These are phyloP conservation scores for Mrakia blollopis DNA, from an alignment of 768 basidiomycete species.

Conservation along the genomic window DNA sequence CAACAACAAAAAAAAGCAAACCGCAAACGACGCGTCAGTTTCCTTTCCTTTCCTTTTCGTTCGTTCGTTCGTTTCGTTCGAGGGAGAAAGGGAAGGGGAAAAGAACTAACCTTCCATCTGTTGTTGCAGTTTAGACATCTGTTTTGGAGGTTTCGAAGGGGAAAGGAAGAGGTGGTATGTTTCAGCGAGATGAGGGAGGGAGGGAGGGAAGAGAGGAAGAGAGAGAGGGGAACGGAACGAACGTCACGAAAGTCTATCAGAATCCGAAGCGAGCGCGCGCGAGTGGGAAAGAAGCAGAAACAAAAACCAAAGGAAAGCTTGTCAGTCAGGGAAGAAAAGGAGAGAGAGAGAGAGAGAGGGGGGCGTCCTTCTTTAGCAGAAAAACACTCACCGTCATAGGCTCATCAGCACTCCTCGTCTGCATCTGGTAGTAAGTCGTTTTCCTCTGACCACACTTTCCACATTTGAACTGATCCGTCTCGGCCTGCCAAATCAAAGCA, in stretches of 20 bases:
- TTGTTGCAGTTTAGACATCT: slow-evolving; percentile 67
- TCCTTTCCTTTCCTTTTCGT: too few relatives aligned
- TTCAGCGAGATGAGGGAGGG: neutral
- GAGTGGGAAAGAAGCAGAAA: too few relatives aligned
- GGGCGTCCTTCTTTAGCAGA: too few relatives aligned
- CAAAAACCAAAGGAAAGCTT: neutral
- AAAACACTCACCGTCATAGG: slow-evolving; percentile 96
- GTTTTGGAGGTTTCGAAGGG: slow-evolving; percentile 15
- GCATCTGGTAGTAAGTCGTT: slow-evolving; percentile 85
- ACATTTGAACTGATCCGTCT: slow-evolving; percentile 98
- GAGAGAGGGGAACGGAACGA: slow-evolving; percentile 38
- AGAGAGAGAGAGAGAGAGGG: slow-evolving; percentile 27
- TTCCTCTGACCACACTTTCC: slow-evolving; percentile 79
- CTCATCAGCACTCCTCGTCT: slow-evolving; percentile 95
- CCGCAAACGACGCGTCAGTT: too few relatives aligned
- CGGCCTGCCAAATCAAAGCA: slow-evolving; percentile 65
- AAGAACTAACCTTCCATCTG: slow-evolving; percentile 34
- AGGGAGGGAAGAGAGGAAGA: slow-evolving; percentile 17
- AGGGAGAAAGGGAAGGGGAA: neutral
- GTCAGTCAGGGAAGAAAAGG: neutral
- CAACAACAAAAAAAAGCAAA: too few relatives aligned
- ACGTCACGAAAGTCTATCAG: slow-evolving; percentile 86
- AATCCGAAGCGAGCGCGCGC: slow-evolving; percentile 4
- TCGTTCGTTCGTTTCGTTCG: too few relatives aligned
- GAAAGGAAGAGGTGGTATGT: slow-evolving; percentile 21